A percentile compares a stretch with the other conserved stretches of the same genome.
These are phyloP conservation scores for Dictyostelium firmibasis DNA, from an alignment of 78 protist genomes.

Conservation along the genomic window DNA sequence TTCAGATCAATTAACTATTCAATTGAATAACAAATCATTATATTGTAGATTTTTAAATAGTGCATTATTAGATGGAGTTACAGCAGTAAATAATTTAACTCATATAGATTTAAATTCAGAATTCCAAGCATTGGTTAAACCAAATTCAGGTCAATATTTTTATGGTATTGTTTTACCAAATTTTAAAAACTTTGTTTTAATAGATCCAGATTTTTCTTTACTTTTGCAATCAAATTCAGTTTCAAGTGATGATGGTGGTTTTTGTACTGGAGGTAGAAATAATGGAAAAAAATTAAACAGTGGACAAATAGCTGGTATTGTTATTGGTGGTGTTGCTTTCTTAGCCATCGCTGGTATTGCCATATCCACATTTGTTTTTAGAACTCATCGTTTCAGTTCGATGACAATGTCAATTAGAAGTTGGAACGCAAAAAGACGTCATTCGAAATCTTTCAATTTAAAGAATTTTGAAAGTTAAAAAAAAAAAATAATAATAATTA, in stretches of 20 bases:
- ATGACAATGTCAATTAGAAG: neutral
- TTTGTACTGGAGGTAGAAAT: neutral
- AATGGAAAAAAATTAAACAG: neutral
- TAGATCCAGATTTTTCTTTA: constrained; percentile 7
- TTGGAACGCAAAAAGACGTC: neutral
- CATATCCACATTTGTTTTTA: neutral
- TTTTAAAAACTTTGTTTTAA: neutral
- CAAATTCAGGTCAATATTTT: neutral
- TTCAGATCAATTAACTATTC: neutral
- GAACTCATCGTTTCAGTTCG: neutral
- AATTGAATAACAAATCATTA: neutral
- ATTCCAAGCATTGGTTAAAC: neutral
- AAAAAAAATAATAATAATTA: too few relatives aligned
- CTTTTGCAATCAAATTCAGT: neutral
- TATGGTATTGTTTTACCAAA: neutral
- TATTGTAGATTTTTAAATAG: constrained; percentile 25
- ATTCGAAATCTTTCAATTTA: too few relatives aligned
- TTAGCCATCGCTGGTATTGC: neutral
- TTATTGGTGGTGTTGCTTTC: neutral
- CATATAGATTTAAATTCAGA: neutral
- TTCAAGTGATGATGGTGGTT: neutral
- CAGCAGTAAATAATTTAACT: neutral
- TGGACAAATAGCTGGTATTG: neutral
- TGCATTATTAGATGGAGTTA: neutral
- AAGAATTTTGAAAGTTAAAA: too few relatives aligned